Conservation (phyloP, 768 basidiomycete genomes). For the Chlorophyllum brunneum region DNA sequence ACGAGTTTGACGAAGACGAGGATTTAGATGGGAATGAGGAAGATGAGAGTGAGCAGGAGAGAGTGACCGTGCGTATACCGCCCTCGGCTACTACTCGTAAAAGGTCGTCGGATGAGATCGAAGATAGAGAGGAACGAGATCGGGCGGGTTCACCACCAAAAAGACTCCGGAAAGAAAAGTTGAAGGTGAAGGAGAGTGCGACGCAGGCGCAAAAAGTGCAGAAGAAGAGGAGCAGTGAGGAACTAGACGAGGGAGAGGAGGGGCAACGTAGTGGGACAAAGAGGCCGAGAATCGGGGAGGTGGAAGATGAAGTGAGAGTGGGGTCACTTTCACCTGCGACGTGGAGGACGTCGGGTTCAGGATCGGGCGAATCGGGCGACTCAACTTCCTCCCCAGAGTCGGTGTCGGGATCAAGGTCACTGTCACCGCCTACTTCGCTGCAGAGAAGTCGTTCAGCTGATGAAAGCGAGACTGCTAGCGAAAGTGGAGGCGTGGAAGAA, state of each 20-base stretch:
- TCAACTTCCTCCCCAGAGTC: not conserved
- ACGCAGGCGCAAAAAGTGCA: not conserved
- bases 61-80: conserved; percentile 2
- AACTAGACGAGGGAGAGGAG: conserved; percentile 4
- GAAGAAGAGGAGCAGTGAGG: conserved; percentile 11
- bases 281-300: not conserved
- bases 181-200: not conserved
- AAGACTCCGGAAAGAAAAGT: not conserved
- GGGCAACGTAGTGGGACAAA: not conserved
- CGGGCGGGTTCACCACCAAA: conserved; percentile 5
- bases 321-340: conserved; percentile 4
- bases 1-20: conserved; percentile 8
- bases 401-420: not conserved
- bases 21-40: conserved; percentile 13
- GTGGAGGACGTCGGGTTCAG: not conserved
- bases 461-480: no score
- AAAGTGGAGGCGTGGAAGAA: no score
- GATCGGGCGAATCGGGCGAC: not conserved
- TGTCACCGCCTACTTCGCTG: not conserved
- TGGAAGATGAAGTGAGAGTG: not conserved
- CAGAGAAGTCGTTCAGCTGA: not conserved
- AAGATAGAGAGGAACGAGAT: not conserved
- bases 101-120: conserved; percentile 25
- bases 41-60: not conserved
- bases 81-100: conserved; percentile 14